A percentile compares a stretch with the other conserved stretches of the same genome.
phyloP scores from a whole-genome alignment of 108 stramenopile genomes.

The Cylindrotheca closterium region DNA sequence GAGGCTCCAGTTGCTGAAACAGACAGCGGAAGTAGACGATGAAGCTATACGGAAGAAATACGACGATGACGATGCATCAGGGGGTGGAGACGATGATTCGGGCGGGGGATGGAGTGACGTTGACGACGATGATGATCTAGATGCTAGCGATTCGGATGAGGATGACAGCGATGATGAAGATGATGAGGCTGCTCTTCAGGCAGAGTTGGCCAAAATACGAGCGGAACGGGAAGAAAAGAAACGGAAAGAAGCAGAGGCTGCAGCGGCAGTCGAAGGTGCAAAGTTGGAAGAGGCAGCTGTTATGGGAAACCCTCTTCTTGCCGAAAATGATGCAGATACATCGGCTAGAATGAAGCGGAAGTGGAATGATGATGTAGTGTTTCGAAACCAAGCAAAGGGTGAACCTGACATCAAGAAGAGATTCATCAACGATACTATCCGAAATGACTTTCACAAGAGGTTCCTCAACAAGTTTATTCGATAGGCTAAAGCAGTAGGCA shows the following conservation, averaged over 20 bases:
- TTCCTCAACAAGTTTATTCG: constrained; percentile 95
- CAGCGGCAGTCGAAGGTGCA: constrained; percentile 64
- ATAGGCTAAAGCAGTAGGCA: constrained; percentile 30
- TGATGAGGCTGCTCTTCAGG: constrained; percentile 89
- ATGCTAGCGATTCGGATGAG: constrained; percentile 61
- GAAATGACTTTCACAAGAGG: constrained; percentile 95
- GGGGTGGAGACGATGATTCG: constrained; percentile 42
- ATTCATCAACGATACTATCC: constrained; percentile 97
- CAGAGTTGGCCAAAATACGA: constrained; percentile 90
- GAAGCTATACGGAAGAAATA: constrained; percentile 44
- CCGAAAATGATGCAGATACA: constrained; percentile 11
- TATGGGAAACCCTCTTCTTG: constrained; percentile 85
- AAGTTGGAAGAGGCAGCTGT: constrained; percentile 85
- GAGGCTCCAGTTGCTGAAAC: constrained; percentile 65
- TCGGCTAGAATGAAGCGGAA: constrained; percentile 74
- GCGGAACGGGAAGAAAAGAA: constrained; percentile 84
- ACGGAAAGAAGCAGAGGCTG: constrained; percentile 73
- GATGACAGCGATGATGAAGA: constrained; percentile 84
- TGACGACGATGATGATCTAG: constrained; percentile 52
- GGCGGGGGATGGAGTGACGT: constrained; percentile 57
- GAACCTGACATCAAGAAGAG: constrained; percentile 89
- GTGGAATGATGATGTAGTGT: constrained; percentile 98
- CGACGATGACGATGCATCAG: constrained; percentile 49
- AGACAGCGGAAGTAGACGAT: constrained; percentile 82
- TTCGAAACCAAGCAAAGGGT: constrained; percentile 92